phyloP scores from a whole-genome alignment of 129 eudicot species.

The Cynara cardunculus region DNA sequence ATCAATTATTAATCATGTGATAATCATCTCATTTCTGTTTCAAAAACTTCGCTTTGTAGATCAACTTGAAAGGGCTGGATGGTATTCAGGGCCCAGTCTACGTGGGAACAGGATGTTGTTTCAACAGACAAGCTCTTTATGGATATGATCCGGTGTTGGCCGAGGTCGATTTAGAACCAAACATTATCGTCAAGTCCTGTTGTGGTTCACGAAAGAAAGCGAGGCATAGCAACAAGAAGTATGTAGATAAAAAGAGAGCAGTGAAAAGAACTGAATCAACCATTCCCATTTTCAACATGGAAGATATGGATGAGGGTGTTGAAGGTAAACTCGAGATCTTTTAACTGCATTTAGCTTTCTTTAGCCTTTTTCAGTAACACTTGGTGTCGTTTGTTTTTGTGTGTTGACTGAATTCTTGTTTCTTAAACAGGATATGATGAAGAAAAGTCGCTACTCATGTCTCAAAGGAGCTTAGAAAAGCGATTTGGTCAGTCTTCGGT shows the following conservation, averaged over 20 bases:
- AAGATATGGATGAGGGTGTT: slow-evolving; percentile 44
- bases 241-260: slow-evolving; percentile 35
- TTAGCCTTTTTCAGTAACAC: no score
- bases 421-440: slow-evolving; percentile 40
- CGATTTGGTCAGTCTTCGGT: slow-evolving; percentile 61
- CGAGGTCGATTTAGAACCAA: slow-evolving; percentile 37
- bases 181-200: slow-evolving; percentile 34
- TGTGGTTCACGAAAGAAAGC: slow-evolving; percentile 58
- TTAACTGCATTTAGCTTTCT: background rate
- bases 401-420: background rate
- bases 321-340: slow-evolving; percentile 22
- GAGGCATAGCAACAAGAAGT: slow-evolving; percentile 36
- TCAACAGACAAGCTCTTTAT: slow-evolving; percentile 61
- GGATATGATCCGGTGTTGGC: slow-evolving; percentile 55
- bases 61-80: slow-evolving; percentile 65
- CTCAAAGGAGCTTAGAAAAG: slow-evolving; percentile 55
- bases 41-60: slow-evolving; percentile 27
- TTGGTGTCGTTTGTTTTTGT: background rate
- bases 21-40: background rate
- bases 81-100: slow-evolving; percentile 66
- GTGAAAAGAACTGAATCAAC: slow-evolving; percentile 41
- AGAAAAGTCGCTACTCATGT: slow-evolving; percentile 48
- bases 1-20: background rate
- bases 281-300: slow-evolving; percentile 38
- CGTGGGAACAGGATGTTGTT: slow-evolving; percentile 69